Base-by-base conservation (phyloP, 345 rosid genomes). In the Noccaea caerulescens region DNA sequence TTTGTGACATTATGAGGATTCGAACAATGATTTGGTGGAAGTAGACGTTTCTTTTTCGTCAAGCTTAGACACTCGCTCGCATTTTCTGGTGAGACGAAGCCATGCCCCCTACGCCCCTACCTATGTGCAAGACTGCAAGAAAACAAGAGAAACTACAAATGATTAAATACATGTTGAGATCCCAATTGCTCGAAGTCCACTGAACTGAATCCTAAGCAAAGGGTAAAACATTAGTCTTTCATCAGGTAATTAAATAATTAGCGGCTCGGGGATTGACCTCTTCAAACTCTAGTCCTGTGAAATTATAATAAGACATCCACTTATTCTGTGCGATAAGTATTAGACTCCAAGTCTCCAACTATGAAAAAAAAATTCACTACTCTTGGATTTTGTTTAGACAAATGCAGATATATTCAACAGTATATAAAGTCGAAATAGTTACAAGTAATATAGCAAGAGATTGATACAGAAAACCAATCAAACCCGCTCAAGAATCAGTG, bases 151-250 rank as follows among this genome's bases (percentile, higher is more conserved):
- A 27, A 27, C 30, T 27, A 27, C 30, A 27, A 27, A 27, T 27
- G 30, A 27, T 27, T 27, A 27, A 27, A 27, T 27, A 27, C 30
- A 27, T 27, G 30, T 27, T 27, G 30, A 27, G 30, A 27, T 27
- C 30, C 3, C 30, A 27, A 27, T 27, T 27, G 30, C 30, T 27
- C 30, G 3, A 27, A 27, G 30, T 27, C 30, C 30, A 1, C 30
- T 27, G 30, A 27, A 27, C 30, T 27, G 30, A 27, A 27, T 27
- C 30, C 30, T 27, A 27, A 27, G 30, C 3, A 27, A 3, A 27
- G 30, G 30, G 4, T 27, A 27, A 27, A 27, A 27, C 30, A 27
- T 20, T 10, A 69, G 39, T 72, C 88, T 88, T 51, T 82, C 92
- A 57, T 82, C 65, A 4, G n/a, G 8, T 8, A 27, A 27, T 27